Base-by-base conservation (phyloP, 2,329 filamentous ascomycete genomes). In the Pleoardoris graminearum region DNA sequence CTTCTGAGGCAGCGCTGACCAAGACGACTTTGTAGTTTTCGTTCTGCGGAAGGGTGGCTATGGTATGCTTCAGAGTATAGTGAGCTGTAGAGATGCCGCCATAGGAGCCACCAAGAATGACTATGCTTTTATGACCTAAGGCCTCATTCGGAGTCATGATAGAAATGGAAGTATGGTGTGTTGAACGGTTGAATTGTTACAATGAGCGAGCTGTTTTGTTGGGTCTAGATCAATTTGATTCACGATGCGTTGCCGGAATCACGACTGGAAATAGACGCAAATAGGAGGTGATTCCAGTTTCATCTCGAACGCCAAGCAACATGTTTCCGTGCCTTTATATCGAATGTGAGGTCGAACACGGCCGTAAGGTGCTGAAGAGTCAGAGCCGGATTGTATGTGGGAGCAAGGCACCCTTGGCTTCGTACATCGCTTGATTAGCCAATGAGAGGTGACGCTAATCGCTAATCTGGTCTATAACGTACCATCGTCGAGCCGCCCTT, bases 81-180 rank as follows among this genome's bases (percentile, higher is more conserved):
- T 76, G 72, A 2, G 73, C 71, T 25, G 62, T 66, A 1, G 73
- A 70, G 6, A 75, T 53, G 19, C 73, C 74, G 25, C 60, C 68
- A 54, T 72, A 76, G 0, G 74, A 76, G 10, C 64, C 69, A 5
- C 73, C 74, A 7, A 75, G 66, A 47, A 76, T 66, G 36, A 76
- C 56, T 48, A 75, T 71, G 51, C 71, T 70, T 33, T 53, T 61
- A 21, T 49, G 19, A 19, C 32, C 19, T 12, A 50, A n/a, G 29
- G 7, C 12, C 11, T 19, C 23, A 7, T 27, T 7, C 7, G 16
- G 32, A 27, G 41, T 19, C 49, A 51, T 46, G 14, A 4, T 41
- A 16, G 33, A n/a, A 11, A 22, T 12, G 8, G 8, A 51, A 1
- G 17, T 33, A 7, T 19, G 25, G 4, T 17, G 3, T 4, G 2